Percentiles rank a stretch among this genome's conserved stretches.
phyloP scores from a whole-genome alignment of 2,329 filamentous ascomycete species.

The Cordyceps sp. region DNA sequence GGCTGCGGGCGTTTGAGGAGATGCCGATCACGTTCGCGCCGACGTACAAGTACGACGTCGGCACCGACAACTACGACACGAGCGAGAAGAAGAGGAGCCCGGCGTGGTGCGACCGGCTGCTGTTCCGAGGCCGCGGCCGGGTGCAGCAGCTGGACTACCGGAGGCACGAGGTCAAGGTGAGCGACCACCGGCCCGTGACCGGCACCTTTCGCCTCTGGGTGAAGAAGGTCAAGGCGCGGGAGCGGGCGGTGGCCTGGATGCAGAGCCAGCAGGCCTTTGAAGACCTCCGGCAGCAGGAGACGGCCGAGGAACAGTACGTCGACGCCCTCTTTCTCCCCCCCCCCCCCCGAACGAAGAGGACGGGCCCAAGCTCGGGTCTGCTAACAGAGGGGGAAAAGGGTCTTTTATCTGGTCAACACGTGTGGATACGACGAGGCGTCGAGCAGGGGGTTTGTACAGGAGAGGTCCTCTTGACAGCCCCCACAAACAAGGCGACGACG shows the following conservation, averaged over 20 bases:
- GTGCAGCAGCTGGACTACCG: slow-evolving; percentile 80
- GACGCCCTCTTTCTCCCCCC: not conserved
- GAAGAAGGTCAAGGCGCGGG: slow-evolving; percentile 60
- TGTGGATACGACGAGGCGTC: slow-evolving; percentile 38
- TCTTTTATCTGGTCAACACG: slow-evolving; percentile 31
- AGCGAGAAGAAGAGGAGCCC: slow-evolving; percentile 89
- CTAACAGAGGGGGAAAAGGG: slow-evolving; percentile 18
- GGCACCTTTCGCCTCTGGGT: slow-evolving; percentile 68
- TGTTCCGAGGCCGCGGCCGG: slow-evolving; percentile 69
- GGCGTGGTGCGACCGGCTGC: slow-evolving; percentile 87
- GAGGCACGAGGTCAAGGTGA: slow-evolving; percentile 77
- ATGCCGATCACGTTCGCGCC: slow-evolving; percentile 80
- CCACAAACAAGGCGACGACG: too few relatives aligned
- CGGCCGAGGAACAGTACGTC: slow-evolving; percentile 62
- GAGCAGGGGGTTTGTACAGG: slow-evolving; percentile 27
- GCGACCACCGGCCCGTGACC: slow-evolving; percentile 86
- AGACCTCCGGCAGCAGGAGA: slow-evolving; percentile 50
- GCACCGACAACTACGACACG: slow-evolving; percentile 83
- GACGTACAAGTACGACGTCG: slow-evolving; percentile 97
- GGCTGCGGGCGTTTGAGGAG: slow-evolving; percentile 80
- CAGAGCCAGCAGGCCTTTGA: slow-evolving; percentile 61
- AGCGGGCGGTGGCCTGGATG: slow-evolving; percentile 51
- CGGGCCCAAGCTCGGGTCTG: too few relatives aligned
- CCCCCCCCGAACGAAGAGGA: not conserved
- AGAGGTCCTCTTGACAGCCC: too few relatives aligned